A percentile compares a stretch with the other conserved stretches of the same genome.
phyloP scores from a whole-genome alignment of 2,329 filamentous ascomycete species.

The Xylogone sp. region DNA sequence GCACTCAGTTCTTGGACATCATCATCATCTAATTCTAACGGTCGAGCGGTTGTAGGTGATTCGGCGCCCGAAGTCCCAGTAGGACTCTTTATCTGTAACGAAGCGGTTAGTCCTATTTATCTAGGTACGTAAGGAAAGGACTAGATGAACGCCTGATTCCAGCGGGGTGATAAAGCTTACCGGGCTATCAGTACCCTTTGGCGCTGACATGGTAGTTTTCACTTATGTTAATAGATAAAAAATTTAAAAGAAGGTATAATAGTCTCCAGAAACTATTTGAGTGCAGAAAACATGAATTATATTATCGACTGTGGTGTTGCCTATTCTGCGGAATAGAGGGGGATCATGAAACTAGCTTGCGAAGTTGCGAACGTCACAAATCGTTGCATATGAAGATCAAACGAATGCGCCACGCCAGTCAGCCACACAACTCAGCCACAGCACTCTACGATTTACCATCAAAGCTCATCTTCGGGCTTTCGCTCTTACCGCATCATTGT shows the following conservation, averaged over 20 bases:
- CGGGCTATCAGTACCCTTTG: slow-evolving; percentile 32
- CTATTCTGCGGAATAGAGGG: background rate
- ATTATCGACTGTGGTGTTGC: background rate
- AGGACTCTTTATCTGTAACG: slow-evolving; percentile 19
- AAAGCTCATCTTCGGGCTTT: no score
- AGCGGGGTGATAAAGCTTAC: slow-evolving; percentile 32
- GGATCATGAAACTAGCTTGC: background rate
- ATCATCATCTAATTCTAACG: slow-evolving; percentile 67
- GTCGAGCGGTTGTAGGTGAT: slow-evolving; percentile 62
- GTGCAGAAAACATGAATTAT: background rate
- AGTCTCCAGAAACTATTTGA: no score
- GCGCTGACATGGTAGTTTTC: slow-evolving; percentile 36
- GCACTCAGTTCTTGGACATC: slow-evolving; percentile 60
- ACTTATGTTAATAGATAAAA: background rate
- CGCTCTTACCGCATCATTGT: no score
- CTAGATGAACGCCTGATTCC: slow-evolving; percentile 16
- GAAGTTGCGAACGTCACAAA: background rate
- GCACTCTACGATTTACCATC: background rate
- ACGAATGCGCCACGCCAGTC: background rate
- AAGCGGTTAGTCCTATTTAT: slow-evolving; percentile 4
- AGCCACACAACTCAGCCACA: background rate
- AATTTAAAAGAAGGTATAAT: no score
- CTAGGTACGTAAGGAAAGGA: slow-evolving; percentile 6
- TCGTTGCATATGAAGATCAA: background rate
- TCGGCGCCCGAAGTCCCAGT: slow-evolving; percentile 41